phyloP scores from a whole-genome alignment of 2,329 filamentous ascomycete species.

The Colletotrichum tabaci region DNA sequence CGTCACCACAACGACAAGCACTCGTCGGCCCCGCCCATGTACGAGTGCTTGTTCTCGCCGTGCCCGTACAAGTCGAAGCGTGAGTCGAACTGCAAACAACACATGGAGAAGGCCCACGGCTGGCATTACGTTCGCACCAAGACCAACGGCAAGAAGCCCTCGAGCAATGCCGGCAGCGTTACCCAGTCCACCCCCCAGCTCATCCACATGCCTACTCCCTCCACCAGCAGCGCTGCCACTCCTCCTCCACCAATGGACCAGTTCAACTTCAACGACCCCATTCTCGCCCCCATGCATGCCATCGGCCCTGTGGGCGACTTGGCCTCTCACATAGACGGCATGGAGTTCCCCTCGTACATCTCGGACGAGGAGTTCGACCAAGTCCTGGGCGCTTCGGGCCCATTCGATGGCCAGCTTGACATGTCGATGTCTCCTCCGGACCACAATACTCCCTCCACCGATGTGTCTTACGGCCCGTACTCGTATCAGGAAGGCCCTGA shows the following conservation, averaged over 20 bases:
- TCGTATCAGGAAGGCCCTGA: slow-evolving; percentile 72
- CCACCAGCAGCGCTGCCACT: slow-evolving; percentile 71
- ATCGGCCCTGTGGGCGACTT: slow-evolving; percentile 45
- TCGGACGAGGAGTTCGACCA: slow-evolving; percentile 62
- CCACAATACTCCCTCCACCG: slow-evolving; percentile 65
- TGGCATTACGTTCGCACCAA: slow-evolving; percentile 95
- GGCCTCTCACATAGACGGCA: slow-evolving; percentile 48
- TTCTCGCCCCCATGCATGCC: slow-evolving; percentile 30
- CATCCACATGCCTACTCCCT: slow-evolving; percentile 74
- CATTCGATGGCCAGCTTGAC: slow-evolving; percentile 51
- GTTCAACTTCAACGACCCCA: slow-evolving; percentile 43
- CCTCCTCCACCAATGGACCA: slow-evolving; percentile 64
- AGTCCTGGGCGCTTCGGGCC: slow-evolving; percentile 49
- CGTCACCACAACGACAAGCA: slow-evolving; percentile 98
- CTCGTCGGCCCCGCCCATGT: slow-evolving; percentile 83
- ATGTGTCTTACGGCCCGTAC: slow-evolving; percentile 61
- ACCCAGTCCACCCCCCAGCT: slow-evolving; percentile 71
- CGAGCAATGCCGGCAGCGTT: slow-evolving; percentile 62
- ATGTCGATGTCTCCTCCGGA: slow-evolving; percentile 63
- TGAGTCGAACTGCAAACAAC: slow-evolving; percentile 97
- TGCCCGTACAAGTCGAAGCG: slow-evolving; percentile 97
- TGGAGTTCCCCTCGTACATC: slow-evolving; percentile 67
- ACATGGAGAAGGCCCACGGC: slow-evolving; percentile 97
- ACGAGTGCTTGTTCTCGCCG: slow-evolving; percentile 84
- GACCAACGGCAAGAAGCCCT: slow-evolving; percentile 82